Base-by-base conservation (phyloP, 495 filamentous ascomycete species). In the Penicillium turbatum region DNA sequence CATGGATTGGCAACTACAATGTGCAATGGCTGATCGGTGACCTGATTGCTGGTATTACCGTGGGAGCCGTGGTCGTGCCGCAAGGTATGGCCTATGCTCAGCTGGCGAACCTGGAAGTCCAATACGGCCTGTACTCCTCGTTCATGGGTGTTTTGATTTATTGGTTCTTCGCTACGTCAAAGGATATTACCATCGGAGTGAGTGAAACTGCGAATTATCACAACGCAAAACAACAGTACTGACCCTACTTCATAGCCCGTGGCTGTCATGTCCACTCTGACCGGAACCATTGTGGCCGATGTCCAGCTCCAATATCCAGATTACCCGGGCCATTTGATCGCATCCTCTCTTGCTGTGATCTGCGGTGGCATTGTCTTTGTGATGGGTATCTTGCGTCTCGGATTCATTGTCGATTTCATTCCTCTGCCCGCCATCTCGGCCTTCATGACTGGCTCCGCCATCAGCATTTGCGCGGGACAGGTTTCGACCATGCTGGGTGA, bases 81-180 rank as follows among this genome's bases (percentile, higher is more conserved):
- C 93, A 99, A 64, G 87, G 89, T 52, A 97, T 99, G 93, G 92
- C 95, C 2, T 99, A 99, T 70, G 92, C 93, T 21, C 79, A 86
- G 57, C 74, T 99, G 36, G 93, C 93, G 7, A 75, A 83, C 37
- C 78, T 99, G 17, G 74, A 77, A 0, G 82, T 86, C 3, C 78
- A 99, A 64, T 99, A 82, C 63, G 93, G 93, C 46, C 75, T 99
- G 0, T 99, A 99, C 66, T 93, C 92, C 1, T 97, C 92, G 0
- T 99, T 99, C 62, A 96, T 97, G 86, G 93, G 93, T 24, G 92
- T 97, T 4, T 66, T 97, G 54, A 68, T 96, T 43, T 99, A 99
- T 60, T 97, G 93, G 93, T 95, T 97, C 68, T 97, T 98, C 61
- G 93, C 93, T 1, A 98, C 93, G 1, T 97, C 95, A 0, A 98